phyloP scores from a whole-genome alignment of 1,139 yeast genomes.

The Kodamaea suecica region DNA sequence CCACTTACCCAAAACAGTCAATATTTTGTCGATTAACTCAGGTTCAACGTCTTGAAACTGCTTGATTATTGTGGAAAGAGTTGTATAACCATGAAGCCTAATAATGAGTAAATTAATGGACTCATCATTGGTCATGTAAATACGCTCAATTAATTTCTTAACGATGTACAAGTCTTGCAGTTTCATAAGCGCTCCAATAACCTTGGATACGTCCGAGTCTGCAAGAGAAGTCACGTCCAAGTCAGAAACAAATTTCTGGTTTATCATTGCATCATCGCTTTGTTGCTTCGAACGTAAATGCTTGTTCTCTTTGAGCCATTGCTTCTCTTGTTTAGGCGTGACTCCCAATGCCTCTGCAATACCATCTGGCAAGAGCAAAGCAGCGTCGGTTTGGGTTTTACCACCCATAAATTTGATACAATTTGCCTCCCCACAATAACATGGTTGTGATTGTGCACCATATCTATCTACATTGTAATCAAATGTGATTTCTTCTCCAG shows the following conservation, averaged over 20 bases:
- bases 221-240: conserved; percentile 53
- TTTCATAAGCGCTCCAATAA: conserved; percentile 80
- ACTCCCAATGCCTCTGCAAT: conserved; percentile 86
- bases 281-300: conserved; percentile 45
- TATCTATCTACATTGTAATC: conserved; percentile 95
- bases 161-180: conserved; percentile 68
- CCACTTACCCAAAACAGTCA: conserved; percentile 65
- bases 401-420: conserved; percentile 96
- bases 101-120: conserved; percentile 60
- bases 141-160: conserved; percentile 63
- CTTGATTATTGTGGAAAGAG: conserved; percentile 59
- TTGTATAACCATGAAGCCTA: conserved; percentile 83
- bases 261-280: conserved; percentile 57
- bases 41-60: conserved; percentile 31
- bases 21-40: conserved; percentile 41
- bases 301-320: conserved; percentile 62
- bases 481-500: conserved; percentile 90
- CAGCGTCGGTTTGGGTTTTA: conserved; percentile 91
- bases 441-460: conserved; percentile 91
- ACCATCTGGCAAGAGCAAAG: conserved; percentile 76
- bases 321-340: conserved; percentile 54
- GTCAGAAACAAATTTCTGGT: conserved; percentile 61
- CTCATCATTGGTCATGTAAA: conserved; percentile 53
- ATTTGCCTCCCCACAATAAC: conserved; percentile 90
- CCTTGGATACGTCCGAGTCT: conserved; percentile 66